Percentiles rank a stretch among this genome's conserved stretches.
phyloP scores from a whole-genome alignment of 495 filamentous ascomycete species.

The Penicillium longicatenatum region DNA sequence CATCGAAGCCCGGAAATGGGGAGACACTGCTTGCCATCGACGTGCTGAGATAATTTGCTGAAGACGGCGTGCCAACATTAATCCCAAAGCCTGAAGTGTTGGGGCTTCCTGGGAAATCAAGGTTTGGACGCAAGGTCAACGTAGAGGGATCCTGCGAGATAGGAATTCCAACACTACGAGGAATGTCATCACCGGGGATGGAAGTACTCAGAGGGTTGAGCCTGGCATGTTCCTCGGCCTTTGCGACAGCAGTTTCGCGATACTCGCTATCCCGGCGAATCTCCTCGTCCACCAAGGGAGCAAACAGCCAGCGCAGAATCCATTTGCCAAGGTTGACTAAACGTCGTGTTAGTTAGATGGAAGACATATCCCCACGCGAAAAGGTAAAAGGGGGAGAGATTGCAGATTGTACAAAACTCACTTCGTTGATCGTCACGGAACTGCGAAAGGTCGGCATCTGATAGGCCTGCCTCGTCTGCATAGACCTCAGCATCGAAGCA shows the following conservation, averaged over 20 bases:
- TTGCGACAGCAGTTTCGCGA: slow-evolving; percentile 64
- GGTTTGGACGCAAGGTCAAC: slow-evolving; percentile 66
- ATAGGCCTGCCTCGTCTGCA: slow-evolving; percentile 77
- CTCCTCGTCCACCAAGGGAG: slow-evolving; percentile 85
- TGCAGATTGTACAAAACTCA: slow-evolving; percentile 43
- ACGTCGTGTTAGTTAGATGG: slow-evolving; percentile 10
- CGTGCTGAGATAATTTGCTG: slow-evolving; percentile 27
- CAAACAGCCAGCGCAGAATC: slow-evolving; percentile 92
- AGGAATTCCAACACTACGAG: slow-evolving; percentile 50
- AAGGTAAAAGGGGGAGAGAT: not conserved
- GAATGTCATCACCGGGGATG: slow-evolving; percentile 60
- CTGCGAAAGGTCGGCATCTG: slow-evolving; percentile 61
- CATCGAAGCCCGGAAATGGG: slow-evolving; percentile 27
- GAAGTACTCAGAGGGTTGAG: slow-evolving; percentile 59
- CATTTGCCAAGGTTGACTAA: slow-evolving; percentile 96
- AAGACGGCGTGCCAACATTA: slow-evolving; percentile 27
- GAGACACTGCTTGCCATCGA: slow-evolving; percentile 29
- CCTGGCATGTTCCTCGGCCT: slow-evolving; percentile 56
- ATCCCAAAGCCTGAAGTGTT: slow-evolving; percentile 67
- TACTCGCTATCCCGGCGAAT: slow-evolving; percentile 76
- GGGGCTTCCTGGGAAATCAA: slow-evolving; percentile 55
- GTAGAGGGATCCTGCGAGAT: slow-evolving; percentile 45
- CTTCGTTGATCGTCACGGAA: slow-evolving; percentile 94
- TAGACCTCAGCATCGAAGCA: slow-evolving; percentile 99
- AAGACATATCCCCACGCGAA: not conserved